A percentile compares a stretch with the other conserved stretches of the same genome.
These are phyloP conservation scores for Striga asiatica DNA, from an alignment of 257 asterid species.

Conservation along the genomic window DNA sequence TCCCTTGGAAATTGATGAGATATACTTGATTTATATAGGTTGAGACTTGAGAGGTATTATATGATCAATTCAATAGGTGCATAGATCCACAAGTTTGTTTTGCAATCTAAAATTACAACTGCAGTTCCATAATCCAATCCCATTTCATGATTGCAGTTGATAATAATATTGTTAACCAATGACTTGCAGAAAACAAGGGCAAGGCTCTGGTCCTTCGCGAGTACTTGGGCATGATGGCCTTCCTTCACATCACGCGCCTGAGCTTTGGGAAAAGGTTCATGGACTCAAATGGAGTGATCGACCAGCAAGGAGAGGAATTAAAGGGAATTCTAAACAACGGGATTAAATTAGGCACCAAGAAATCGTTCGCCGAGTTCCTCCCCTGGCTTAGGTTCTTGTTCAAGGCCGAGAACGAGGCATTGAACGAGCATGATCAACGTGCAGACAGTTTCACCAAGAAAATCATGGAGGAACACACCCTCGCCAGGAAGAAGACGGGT, in stretches of 20 bases:
- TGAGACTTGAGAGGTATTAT: no score
- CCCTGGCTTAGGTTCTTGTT: constrained; percentile 57
- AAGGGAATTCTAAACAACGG: constrained; percentile 49
- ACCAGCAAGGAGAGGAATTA: constrained; percentile 62
- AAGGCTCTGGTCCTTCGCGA: constrained; percentile 49
- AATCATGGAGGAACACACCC: constrained; percentile 80
- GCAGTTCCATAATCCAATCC: neutral
- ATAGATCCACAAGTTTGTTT: no score
- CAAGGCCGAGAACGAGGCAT: constrained; percentile 33
- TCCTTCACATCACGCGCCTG: constrained; percentile 71
- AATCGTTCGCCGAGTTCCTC: constrained; percentile 44
- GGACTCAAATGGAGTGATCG: constrained; percentile 40
- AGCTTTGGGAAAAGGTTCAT: constrained; percentile 73
- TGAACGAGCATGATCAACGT: constrained; percentile 35
- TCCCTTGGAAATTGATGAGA: no score
- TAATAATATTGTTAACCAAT: neutral
- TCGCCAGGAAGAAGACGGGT: constrained; percentile 48
- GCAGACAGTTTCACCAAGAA: constrained; percentile 39
- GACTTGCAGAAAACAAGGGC: constrained; percentile 35
- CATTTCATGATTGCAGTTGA: neutral
- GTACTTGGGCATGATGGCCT: constrained; percentile 60
- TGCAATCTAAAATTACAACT: neutral
- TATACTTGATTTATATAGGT: no score
- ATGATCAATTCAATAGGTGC: no score
- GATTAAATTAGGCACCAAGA: constrained; percentile 39